phyloP scores from a whole-genome alignment of 495 filamentous ascomycete genomes.

The Podospora anserina region DNA sequence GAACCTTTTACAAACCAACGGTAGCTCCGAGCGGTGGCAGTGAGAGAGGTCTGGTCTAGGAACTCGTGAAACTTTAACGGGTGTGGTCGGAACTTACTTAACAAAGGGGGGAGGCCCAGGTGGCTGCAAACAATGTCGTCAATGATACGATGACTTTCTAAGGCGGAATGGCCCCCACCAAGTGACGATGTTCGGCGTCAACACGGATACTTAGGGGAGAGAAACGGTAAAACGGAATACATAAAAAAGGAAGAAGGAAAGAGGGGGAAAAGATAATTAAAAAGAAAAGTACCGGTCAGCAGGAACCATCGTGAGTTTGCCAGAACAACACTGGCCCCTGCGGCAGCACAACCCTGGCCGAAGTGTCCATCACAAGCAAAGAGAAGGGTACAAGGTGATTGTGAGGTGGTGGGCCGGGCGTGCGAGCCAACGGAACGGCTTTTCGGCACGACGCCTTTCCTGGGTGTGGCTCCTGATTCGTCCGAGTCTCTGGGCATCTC shows the following conservation, averaged over 20 bases:
- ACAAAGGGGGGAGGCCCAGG: conserved; percentile 12
- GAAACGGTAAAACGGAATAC: not conserved
- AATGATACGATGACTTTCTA: not conserved
- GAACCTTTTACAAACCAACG: not conserved
- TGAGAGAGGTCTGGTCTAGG: not conserved
- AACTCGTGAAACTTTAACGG: conserved; percentile 15
- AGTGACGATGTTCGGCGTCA: not conserved
- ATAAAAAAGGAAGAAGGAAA: not conserved
- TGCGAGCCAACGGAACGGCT: conserved; percentile 5
- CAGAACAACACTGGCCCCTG: not conserved
- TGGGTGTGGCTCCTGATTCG: not conserved
- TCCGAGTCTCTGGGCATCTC: not conserved
- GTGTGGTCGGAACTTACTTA: conserved; percentile 25
- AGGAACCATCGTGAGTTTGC: not conserved
- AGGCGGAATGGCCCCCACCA: not conserved
- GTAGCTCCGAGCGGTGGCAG: no score
- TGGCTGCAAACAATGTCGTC: conserved; percentile 16
- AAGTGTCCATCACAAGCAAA: not conserved
- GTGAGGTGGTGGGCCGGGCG: not conserved
- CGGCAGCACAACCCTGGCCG: not conserved
- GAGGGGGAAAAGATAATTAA: not conserved
- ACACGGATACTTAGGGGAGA: not conserved
- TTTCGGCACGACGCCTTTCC: not conserved
- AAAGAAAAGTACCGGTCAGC: not conserved
- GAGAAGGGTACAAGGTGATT: not conserved